Evolutionary conservation across 495 filamentous ascomycete species (phyloP), one percentile per base, ranked within the genome.

Genomic region (Podospora pseudoanserina): DNA sequence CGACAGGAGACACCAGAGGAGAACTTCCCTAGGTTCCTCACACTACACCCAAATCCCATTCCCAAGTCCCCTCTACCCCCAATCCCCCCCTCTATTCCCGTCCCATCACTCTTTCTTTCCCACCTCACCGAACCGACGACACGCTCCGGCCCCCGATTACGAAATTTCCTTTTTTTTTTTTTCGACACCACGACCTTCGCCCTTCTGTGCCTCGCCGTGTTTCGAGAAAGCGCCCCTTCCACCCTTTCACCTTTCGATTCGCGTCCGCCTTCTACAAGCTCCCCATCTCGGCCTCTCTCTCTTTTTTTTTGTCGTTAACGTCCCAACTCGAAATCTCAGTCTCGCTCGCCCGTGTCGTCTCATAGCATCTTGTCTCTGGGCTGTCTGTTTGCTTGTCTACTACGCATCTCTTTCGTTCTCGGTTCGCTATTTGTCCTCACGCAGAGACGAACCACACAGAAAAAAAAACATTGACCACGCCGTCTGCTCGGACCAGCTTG

Each of bases 81-180:
- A 32, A 32, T 32, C 30, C 30, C 30, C 30, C 30, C 30, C 30
- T 32, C 30, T 32, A 32, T 5, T 32, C 30, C 55, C 19, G 9
- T 79, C 76, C 78, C 73, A 78, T 81, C 79, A 76, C 76, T 77
- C 73, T 72, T 74, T 78, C 77, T 78, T 75, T n/a, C 70, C 69
- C 72, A 67, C 68, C 65, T 74, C 69, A 55, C 67, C 23, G 58
- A 32, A 64, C 64, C 69, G 66, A 23, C 63, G 64, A 70, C 39
- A 49, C 39, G 39, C 39, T 64, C 54, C 59, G 68, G 65, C 54
- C 63, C 66, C 67, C 39, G 39, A 65, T 70, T 68, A 67, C 71
- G 67, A 71, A 61, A 27, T 63, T 28, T 18, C 65, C 60, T 59
- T 34, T 57, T 23, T 57, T 23, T 19, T 19, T 23, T 23, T 57